phyloP scores from a whole-genome alignment of 495 filamentous ascomycete species.

The Xylaria castorea region DNA sequence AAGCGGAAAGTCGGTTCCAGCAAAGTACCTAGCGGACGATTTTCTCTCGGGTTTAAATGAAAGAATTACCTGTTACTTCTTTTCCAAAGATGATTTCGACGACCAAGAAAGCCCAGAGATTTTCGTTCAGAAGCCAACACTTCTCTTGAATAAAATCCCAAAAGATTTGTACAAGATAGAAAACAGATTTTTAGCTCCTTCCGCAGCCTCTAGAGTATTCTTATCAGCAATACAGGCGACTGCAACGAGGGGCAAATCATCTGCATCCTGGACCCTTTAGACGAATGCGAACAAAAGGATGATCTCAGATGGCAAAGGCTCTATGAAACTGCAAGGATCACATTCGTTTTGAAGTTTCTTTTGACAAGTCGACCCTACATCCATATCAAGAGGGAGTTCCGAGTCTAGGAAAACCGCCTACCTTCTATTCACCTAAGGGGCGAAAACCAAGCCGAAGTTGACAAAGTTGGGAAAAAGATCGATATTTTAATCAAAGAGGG shows the following conservation, averaged over 20 bases:
- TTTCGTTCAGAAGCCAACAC: conserved; percentile 39
- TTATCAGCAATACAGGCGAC: conserved; percentile 42
- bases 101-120: conserved; percentile 52
- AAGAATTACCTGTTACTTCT: conserved; percentile 55
- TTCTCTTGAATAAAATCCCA: conserved; percentile 40
- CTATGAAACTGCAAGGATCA: conserved; percentile 11
- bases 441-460: conserved; percentile 37
- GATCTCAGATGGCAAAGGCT: conserved; percentile 6
- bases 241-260: conserved; percentile 52
- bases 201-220: conserved; percentile 49
- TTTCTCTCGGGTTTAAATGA: conserved; percentile 30
- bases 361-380: conserved; percentile 56
- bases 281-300: conserved; percentile 43
- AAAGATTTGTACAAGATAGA: conserved; percentile 32
- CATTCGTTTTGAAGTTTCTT: conserved; percentile 49
- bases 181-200: conserved; percentile 40
- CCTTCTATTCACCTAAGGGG: conserved; percentile 50
- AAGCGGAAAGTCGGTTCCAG: conserved; percentile 61
- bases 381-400: conserved; percentile 47
- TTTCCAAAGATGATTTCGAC: conserved; percentile 57
- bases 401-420: conserved; percentile 24
- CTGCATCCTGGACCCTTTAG: conserved; percentile 58
- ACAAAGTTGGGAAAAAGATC: conserved; percentile 53
- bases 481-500: conserved; percentile 45
- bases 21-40: conserved; percentile 51